These are phyloP conservation scores for Carex arenaria DNA, from an alignment of 202 grass and related monocot genomes.

Conservation along the genomic window DNA sequence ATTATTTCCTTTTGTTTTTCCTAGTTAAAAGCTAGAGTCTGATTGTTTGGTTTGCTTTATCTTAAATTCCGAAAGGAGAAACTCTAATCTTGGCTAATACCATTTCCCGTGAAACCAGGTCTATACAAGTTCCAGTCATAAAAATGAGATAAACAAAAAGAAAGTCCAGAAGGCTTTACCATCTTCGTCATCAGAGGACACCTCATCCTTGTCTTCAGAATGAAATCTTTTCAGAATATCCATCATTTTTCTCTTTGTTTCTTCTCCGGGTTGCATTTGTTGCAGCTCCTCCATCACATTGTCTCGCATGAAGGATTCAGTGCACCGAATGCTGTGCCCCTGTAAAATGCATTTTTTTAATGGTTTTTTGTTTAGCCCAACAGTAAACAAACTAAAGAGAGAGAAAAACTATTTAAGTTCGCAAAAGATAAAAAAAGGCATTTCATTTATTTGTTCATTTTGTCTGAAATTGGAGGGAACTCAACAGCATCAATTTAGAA, in stretches of 20 bases:
- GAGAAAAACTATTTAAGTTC: not conserved
- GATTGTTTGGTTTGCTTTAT: not conserved
- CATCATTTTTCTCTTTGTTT: constrained; percentile 74
- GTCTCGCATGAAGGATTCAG: constrained; percentile 78
- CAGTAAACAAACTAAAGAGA: not conserved
- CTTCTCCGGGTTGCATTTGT: constrained; percentile 83
- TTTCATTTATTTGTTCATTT: not conserved
- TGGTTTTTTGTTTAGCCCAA: not conserved
- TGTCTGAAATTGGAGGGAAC: not conserved
- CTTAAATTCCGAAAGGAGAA: not conserved
- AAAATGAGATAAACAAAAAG: not conserved
- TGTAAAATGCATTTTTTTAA: constrained; percentile 5
- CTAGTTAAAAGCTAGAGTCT: not conserved
- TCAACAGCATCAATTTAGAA: not conserved
- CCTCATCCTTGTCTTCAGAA: constrained; percentile 43
- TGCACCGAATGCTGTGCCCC: constrained; percentile 77
- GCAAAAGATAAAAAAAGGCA: not conserved
- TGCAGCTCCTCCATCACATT: constrained; percentile 91
- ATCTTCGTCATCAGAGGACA: constrained; percentile 53
- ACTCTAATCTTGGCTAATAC: not conserved
- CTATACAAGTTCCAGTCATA: not conserved
- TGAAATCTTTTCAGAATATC: constrained; percentile 89
- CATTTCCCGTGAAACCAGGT: not conserved
- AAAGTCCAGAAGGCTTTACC: constrained; percentile 27
- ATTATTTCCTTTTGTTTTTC: not conserved